Percentiles rank a stretch among this genome's conserved stretches.
Evolutionary conservation across 2,329 filamentous ascomycete genomes (phyloP).

Genomic region (Fusarium mundagurra): DNA sequence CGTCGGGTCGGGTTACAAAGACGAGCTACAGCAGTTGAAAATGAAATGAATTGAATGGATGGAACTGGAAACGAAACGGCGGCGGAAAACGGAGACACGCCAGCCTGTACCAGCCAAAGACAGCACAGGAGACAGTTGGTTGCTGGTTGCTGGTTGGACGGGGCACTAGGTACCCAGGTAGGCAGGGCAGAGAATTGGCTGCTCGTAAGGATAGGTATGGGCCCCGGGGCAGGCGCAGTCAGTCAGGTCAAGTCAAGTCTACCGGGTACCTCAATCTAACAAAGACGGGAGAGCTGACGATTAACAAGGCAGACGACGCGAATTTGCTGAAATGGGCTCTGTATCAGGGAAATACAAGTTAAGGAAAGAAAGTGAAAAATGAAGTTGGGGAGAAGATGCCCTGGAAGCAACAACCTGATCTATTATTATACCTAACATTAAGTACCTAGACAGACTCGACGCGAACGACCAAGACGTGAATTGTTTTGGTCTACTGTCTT

Average conservation of each 20-base stretch:
- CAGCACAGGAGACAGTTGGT: constrained; percentile 16
- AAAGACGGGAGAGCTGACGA: neutral
- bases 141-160: constrained; percentile 12
- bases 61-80: constrained; percentile 18
- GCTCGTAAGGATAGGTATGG: neutral
- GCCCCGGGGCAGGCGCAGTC: constrained; percentile 11
- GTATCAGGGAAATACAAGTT: neutral
- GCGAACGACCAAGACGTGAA: neutral
- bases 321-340: neutral
- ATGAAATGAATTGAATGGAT: constrained; percentile 17
- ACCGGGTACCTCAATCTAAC: neutral
- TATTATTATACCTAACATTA: neutral
- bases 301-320: neutral
- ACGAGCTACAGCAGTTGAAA: constrained; percentile 14
- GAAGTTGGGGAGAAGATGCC: neutral
- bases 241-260: neutral
- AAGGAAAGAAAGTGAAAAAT: neutral
- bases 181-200: constrained; percentile 4
- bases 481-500: constrained; percentile 6
- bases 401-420: neutral
- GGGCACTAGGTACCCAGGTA: neutral
- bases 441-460: neutral
- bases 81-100: constrained; percentile 29
- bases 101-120: constrained; percentile 2
- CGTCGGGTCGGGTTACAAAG: constrained; percentile 28